Evolutionary conservation across 805 yeast genomes (phyloP), one percentile per base, ranked within the genome.

Genomic region (Helenozyma rhizophorensis): DNA sequence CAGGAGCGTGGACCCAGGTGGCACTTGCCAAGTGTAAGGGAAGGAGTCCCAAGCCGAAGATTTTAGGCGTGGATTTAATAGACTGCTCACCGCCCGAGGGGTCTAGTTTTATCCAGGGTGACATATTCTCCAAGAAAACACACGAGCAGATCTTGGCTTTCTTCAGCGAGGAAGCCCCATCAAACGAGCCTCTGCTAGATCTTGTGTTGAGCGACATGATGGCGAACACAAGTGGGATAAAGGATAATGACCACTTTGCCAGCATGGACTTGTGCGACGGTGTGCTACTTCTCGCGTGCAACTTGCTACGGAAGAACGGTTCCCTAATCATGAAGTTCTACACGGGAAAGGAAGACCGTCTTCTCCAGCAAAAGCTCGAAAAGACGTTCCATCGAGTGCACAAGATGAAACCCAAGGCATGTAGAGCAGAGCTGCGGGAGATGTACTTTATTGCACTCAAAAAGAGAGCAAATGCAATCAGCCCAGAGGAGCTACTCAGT

Each of bases 181-280:
- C 19, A 5, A 5, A 17, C 7, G 7, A 17, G 5, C 19, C 19
- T 5, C 32, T 22, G 0, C 47, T 59, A 7, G 68, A 69, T 37
- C 45, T 65, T 25, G 74, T 73, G 34, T 78, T 95, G 28, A 83
- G 78, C 54, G 67, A 68, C 62, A 90, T 96, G 97, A 83, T 90
- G 84, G 84, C 87, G 29, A 90, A 90, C 53, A 86, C 97, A 4
- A 69, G 88, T 10, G 97, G 98, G 4, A 61, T 85, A 25, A 74
- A 80, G 8, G 78, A 83, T 25, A 75, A 76, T 42, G 98, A 90
- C 56, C 97, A 90, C 58, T 62, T 72, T 10, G 77, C 76, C 45
- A 87, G 96, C 40, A 82, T 93, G 85, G 89, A 89, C 51, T 63
- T 90, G 18, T 90, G 97, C 56, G 93, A 86, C 48, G 96, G 96